A percentile compares a stretch with the other conserved stretches of the same genome.
Evolutionary conservation across 2,329 filamentous ascomycete genomes (phyloP).

Genomic region (Fusarium staphyleae): DNA sequence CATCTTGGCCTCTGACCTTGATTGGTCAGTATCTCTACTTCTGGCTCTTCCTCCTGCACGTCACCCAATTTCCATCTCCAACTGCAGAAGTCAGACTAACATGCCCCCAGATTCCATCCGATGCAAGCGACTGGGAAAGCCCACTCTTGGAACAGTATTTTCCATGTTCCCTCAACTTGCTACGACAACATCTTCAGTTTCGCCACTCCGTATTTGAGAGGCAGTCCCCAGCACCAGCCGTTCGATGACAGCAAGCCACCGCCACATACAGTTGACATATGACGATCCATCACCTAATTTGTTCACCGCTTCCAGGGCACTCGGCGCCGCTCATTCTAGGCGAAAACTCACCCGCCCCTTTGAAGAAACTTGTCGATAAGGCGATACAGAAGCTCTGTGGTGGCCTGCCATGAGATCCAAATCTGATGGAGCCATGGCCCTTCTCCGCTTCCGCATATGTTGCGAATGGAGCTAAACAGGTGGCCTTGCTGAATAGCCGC

Average conservation of each 20-base stretch:
- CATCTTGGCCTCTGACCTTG: slow-evolving; percentile 15
- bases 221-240: background rate
- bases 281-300: slow-evolving; percentile 29
- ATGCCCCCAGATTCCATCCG: slow-evolving; percentile 27
- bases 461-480: slow-evolving; percentile 15
- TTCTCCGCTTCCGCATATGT: slow-evolving; percentile 8
- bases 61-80: slow-evolving; percentile 31
- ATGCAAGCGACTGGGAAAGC: slow-evolving; percentile 29
- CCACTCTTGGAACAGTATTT: too few relatives aligned
- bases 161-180: too few relatives aligned
- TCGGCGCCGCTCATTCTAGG: slow-evolving; percentile 14
- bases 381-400: slow-evolving; percentile 12
- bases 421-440: slow-evolving; percentile 18
- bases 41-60: slow-evolving; percentile 32
- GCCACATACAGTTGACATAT: slow-evolving; percentile 27
- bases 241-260: slow-evolving; percentile 1
- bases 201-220: slow-evolving; percentile 12
- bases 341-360: slow-evolving; percentile 22
- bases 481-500: slow-evolving; percentile 15
- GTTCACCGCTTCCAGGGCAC: slow-evolving; percentile 34
- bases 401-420: slow-evolving; percentile 19
- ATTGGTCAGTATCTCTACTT: slow-evolving; percentile 32
- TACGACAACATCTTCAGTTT: too few relatives aligned
- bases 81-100: slow-evolving; percentile 34
- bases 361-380: slow-evolving; percentile 10